Conservation (phyloP, 2,329 filamentous ascomycete species). For the Fusarium setosum region DNA sequence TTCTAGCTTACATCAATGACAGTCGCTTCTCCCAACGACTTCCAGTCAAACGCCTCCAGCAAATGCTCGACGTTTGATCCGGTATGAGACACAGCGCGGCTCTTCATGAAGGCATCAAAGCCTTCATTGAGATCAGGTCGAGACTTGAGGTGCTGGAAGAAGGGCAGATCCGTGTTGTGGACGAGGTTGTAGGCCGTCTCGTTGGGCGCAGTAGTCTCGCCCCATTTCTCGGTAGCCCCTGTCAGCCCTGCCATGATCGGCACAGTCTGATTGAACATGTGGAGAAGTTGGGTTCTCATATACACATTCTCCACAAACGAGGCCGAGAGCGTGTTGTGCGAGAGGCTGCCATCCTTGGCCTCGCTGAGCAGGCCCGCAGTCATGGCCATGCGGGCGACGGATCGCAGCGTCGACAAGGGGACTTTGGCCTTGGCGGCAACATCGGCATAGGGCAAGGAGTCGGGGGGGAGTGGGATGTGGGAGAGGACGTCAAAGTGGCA, state of each 20-base stretch:
- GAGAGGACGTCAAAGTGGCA: slow-evolving; percentile 27
- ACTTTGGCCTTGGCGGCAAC: slow-evolving; percentile 15
- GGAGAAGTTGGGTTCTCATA: slow-evolving; percentile 46
- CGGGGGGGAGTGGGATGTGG: slow-evolving; percentile 7
- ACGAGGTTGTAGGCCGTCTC: slow-evolving; percentile 48
- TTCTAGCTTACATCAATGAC: slow-evolving; percentile 21
- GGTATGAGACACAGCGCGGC: slow-evolving; percentile 26
- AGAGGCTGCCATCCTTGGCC: slow-evolving; percentile 39
- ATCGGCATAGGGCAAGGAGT: slow-evolving; percentile 4
- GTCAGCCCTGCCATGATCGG: slow-evolving; percentile 38
- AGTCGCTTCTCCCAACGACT: background rate
- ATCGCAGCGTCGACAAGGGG: slow-evolving; percentile 11
- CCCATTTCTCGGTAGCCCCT: slow-evolving; percentile 43
- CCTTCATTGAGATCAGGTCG: slow-evolving; percentile 1
- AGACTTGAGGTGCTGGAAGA: slow-evolving; percentile 47
- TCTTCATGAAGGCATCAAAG: slow-evolving; percentile 28
- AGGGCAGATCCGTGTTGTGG: slow-evolving; percentile 36
- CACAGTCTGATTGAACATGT: slow-evolving; percentile 42
- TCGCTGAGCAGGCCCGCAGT: slow-evolving; percentile 49
- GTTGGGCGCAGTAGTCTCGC: slow-evolving; percentile 32
- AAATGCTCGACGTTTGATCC: slow-evolving; percentile 28
- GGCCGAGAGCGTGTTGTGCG: slow-evolving; percentile 48
- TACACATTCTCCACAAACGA: slow-evolving; percentile 39
- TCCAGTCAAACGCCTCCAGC: slow-evolving; percentile 21
- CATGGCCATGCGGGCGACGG: slow-evolving; percentile 51